A percentile compares a stretch with the other conserved stretches of the same genome.
Conservation (phyloP, 345 rosid species). For the Citrus sp. region DNA sequence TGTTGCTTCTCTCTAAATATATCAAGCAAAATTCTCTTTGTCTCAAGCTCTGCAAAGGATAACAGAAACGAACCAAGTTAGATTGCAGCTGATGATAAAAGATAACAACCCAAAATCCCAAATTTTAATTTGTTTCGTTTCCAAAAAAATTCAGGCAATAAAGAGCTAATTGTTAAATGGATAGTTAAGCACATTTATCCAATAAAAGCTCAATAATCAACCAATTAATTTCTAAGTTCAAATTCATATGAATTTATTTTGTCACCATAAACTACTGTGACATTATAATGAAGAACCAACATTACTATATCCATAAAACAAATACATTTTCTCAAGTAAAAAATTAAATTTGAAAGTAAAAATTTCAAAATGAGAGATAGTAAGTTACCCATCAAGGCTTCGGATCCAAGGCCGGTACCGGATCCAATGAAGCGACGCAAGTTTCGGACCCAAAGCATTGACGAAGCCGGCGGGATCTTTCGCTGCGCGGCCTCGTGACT, state of each 20-base stretch:
- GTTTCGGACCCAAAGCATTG: constrained; percentile 97
- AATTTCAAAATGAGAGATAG: not conserved
- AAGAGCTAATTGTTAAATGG: not conserved
- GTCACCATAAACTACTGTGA: not conserved
- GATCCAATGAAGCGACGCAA: constrained; percentile 91
- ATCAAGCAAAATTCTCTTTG: constrained; percentile 96
- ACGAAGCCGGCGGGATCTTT: constrained; percentile 90
- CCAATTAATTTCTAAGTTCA: not conserved
- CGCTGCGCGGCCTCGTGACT: constrained; percentile 78
- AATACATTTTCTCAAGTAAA: not conserved
- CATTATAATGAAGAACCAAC: not conserved
- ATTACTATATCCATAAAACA: not conserved
- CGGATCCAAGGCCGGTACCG: constrained; percentile 98
- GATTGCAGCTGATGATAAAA: not conserved
- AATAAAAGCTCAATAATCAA: not conserved
- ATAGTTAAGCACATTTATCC: not conserved
- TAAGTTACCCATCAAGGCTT: constrained; percentile 85
- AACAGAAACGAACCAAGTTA: constrained; percentile 6
- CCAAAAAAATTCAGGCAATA: not conserved
- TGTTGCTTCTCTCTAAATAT: constrained; percentile 96
- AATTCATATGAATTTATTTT: not conserved
- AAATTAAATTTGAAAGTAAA: not conserved
- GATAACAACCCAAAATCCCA: not conserved
- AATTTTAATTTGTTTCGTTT: not conserved
- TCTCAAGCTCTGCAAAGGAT: constrained; percentile 74